A percentile compares a stretch with the other conserved stretches of the same genome.
These are phyloP conservation scores for Cordyceps tenuipes DNA, from an alignment of 2,329 filamentous ascomycete species.

Conservation along the genomic window DNA sequence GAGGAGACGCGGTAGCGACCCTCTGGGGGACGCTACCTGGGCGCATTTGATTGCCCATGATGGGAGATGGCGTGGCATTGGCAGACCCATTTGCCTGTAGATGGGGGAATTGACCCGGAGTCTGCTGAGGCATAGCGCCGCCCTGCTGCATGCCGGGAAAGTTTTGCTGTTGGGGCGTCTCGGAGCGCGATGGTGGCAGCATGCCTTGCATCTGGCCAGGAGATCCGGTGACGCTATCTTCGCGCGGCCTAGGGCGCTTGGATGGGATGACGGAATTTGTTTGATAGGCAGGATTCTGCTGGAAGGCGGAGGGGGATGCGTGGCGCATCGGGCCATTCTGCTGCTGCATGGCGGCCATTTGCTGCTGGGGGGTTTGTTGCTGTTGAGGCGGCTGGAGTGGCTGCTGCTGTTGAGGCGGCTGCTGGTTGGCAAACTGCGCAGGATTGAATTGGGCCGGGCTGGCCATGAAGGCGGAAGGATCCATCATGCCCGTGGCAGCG, in stretches of 20 bases:
- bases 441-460: conserved; percentile 53
- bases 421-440: conserved; percentile 48
- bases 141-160: conserved; percentile 64
- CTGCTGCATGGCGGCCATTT: conserved; percentile 55
- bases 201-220: conserved; percentile 68
- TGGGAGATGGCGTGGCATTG: conserved; percentile 86
- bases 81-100: conserved; percentile 71
- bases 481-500: conserved; percentile 50
- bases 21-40: conserved; percentile 65
- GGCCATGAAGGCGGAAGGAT: conserved; percentile 56
- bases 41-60: conserved; percentile 74
- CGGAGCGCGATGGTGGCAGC: conserved; percentile 75
- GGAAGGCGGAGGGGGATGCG: conserved; percentile 63
- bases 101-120: conserved; percentile 67
- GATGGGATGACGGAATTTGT: conserved; percentile 82
- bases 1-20: conserved; percentile 86
- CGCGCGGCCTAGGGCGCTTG: conserved; percentile 72
- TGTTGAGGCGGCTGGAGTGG: conserved; percentile 17
- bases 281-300: conserved; percentile 65
- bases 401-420: conserved; percentile 23
- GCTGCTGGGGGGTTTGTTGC: conserved; percentile 26
- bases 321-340: conserved; percentile 77
- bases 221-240: conserved; percentile 78
- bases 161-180: conserved; percentile 75
- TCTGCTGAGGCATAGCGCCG: conserved; percentile 52